phyloP scores from a whole-genome alignment of 1,139 yeast genomes.

The Pichia sp. region DNA sequence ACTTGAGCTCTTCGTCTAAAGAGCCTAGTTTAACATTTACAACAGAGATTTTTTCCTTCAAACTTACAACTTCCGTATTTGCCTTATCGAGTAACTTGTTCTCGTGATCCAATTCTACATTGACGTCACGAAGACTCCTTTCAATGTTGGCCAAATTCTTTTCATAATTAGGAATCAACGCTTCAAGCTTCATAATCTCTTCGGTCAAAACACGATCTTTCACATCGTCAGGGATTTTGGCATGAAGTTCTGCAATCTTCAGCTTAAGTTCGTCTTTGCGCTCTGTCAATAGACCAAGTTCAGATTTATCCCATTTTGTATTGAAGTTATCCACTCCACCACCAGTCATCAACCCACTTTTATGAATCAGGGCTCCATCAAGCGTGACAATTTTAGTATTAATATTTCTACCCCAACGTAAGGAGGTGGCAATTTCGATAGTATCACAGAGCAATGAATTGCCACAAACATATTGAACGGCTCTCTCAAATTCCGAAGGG shows the following conservation, averaged over 20 bases:
- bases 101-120: constrained; percentile 51
- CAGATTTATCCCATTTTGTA: constrained; percentile 68
- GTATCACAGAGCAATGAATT: constrained; percentile 72
- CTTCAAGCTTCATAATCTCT: constrained; percentile 50
- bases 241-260: constrained; percentile 46
- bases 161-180: constrained; percentile 44
- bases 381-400: constrained; percentile 69
- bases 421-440: constrained; percentile 56
- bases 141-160: constrained; percentile 43
- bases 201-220: constrained; percentile 51
- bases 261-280: constrained; percentile 53
- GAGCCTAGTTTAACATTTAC: constrained; percentile 16
- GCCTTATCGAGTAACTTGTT: constrained; percentile 27
- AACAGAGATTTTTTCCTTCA: constrained; percentile 18
- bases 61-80: constrained; percentile 27
- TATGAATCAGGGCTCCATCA: constrained; percentile 80
- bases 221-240: constrained; percentile 46
- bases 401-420: constrained; percentile 62
- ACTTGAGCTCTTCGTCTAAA: constrained; percentile 30
- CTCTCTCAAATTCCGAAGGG: constrained; percentile 65
- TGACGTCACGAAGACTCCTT: constrained; percentile 46
- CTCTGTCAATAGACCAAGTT: constrained; percentile 49
- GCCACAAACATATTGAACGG: constrained; percentile 76
- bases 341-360: constrained; percentile 90
- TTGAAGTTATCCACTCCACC: constrained; percentile 45